Evolutionary conservation across 148 eudicot genomes (phyloP), one percentile per base, ranked within the genome.

Genomic region (Limonium bicolor): DNA sequence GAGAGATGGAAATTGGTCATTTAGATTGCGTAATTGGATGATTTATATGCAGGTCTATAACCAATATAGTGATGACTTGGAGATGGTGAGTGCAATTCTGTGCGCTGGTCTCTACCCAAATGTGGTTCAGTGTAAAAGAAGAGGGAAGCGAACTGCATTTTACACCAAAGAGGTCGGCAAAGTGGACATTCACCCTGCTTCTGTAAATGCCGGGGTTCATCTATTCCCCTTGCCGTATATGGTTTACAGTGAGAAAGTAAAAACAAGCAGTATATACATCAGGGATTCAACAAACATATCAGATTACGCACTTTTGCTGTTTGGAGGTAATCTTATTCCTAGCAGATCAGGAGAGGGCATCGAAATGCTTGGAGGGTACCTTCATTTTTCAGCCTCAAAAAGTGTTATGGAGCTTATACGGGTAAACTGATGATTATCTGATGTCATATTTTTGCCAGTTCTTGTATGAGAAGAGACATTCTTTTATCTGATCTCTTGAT

Each of bases 21-120:
- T 30, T 0, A 28, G 28, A 27, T 28, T 36, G 31, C 38, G 18
- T 24, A 31, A 7, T 2, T 36, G 46, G 15, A n/a, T 13, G 7
- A 2, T 9, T 28, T 34, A 19, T 36, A 1, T 68, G 47, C 88
- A 90, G 99, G 82, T 62, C 19, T 84, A 90, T 63, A 85, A 90
- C 65, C 72, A 72, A 46, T 80, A 75, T 51, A 78, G 99, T 43
- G 50, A 67, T 34, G 95, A 90, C 56, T 46, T 85, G 66, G 99
- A 90, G 75, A 85, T 84, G 99, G 79, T 90, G 20, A 75, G 70
- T 50, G 93, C 99, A 4, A 63, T 90, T 47, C 99, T 90, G n/a
- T 90, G 95, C 69, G 99, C 95, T 56, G 99, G 99, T 27, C 95
- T 90, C 56, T 90, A 90, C 69, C 99, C 99, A 10, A 90, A 90